Evolutionary conservation across 495 filamentous ascomycete genomes (phyloP).

Genomic region (Corynascus novoguineensis): DNA sequence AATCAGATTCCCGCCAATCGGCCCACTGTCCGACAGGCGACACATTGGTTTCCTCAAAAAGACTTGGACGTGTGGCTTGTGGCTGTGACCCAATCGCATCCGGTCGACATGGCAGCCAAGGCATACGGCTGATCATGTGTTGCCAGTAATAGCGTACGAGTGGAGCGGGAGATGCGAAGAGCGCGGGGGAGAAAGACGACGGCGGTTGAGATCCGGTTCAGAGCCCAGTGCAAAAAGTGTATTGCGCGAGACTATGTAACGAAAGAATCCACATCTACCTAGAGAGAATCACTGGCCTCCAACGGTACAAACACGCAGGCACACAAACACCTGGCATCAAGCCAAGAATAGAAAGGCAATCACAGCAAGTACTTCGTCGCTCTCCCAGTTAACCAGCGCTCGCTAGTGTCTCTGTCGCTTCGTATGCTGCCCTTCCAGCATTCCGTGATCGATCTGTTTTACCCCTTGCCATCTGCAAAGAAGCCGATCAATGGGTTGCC

Average conservation of each 20-base stretch:
- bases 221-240: background rate
- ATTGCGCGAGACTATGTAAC: background rate
- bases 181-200: background rate
- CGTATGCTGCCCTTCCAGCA: no score
- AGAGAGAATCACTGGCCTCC: background rate
- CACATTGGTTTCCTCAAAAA: background rate
- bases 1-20: background rate
- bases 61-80: background rate
- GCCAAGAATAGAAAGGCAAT: background rate
- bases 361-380: background rate
- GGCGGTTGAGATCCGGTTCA: background rate
- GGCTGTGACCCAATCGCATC: background rate
- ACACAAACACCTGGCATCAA: background rate
- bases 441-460: no score
- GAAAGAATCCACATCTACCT: background rate
- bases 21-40: background rate
- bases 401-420: no score
- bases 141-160: background rate
- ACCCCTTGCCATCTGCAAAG: no score
- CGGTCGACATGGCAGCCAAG: background rate
- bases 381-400: background rate
- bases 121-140: slow-evolving; percentile 6
- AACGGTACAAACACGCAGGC: slow-evolving; percentile 1
- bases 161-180: background rate
- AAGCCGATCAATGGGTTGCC: no score